These are phyloP conservation scores for Ogataea wickerhamii DNA, from an alignment of 805 yeast genomes.

Conservation along the genomic window DNA sequence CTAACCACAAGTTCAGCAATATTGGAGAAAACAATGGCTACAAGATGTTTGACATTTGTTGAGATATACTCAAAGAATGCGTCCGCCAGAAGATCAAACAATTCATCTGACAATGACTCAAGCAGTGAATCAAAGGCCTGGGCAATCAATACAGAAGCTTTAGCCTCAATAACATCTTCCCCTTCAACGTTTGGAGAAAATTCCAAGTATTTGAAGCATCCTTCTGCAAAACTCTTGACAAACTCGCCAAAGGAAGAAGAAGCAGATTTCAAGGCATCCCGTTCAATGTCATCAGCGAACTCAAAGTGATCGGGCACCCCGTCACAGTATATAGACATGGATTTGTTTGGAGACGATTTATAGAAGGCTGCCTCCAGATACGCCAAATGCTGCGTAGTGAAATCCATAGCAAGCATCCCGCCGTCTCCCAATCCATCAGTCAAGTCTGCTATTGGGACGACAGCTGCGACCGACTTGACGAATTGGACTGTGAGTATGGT, in stretches of 20 bases:
- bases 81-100: slow-evolving; percentile 44
- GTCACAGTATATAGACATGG: slow-evolving; percentile 19
- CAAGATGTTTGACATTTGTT: slow-evolving; percentile 55
- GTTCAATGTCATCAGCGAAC: slow-evolving; percentile 44
- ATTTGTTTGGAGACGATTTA: slow-evolving; percentile 25
- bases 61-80: slow-evolving; percentile 55
- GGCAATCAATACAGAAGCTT: slow-evolving; percentile 37
- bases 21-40: slow-evolving; percentile 65
- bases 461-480: slow-evolving; percentile 65
- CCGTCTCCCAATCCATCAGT: slow-evolving; percentile 42
- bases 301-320: slow-evolving; percentile 28
- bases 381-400: slow-evolving; percentile 62
- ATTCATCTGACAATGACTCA: slow-evolving; percentile 59
- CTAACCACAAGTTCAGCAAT: slow-evolving; percentile 70
- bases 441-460: slow-evolving; percentile 67
- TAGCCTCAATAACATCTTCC: slow-evolving; percentile 49
- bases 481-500: slow-evolving; percentile 66
- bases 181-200: slow-evolving; percentile 58
- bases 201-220: slow-evolving; percentile 63
- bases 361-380: slow-evolving; percentile 45
- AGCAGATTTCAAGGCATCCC: slow-evolving; percentile 65
- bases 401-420: slow-evolving; percentile 43
- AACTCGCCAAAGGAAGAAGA: slow-evolving; percentile 66
- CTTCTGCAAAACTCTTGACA: slow-evolving; percentile 50
- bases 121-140: slow-evolving; percentile 43